Evolutionary conservation across 306 rosid species (phyloP), one percentile per base, ranked within the genome.

Genomic region (Cyamopsis tetragonoloba): DNA sequence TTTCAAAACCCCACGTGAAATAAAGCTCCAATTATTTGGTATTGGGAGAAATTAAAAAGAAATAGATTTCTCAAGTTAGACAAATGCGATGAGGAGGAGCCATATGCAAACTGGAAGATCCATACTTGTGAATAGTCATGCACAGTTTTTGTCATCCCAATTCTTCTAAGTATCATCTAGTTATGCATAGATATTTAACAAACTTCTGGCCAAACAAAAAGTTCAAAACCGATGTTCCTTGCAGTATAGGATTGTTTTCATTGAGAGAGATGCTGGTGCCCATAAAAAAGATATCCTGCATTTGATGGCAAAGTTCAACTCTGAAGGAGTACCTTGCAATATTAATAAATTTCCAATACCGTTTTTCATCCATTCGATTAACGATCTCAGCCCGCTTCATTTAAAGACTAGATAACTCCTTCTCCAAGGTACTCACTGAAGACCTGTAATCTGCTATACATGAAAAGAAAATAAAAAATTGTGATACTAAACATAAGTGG

Each of bases 351-450:
- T 49, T 44, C 38, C 55, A 56, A 73, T 84, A 89, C 91, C 86
- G 79, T 66, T 75, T 81, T 30, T 54, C 82, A 7, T 71, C 61
- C 72, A 83, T 81, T 72, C 84, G 27, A 60, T 67, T 46, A 38
- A 68, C 68, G 6, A 62, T 77, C 68, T 69, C 72, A 2, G 78
- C 84, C 34, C 66, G 82, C 70, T 70, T 84, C 63, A 64, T 48
- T 63, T 70, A 62, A 32, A 79, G 75, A 67, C 32, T 13, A 60
- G 72, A 27, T 28, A 89, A 57, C 72, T 86, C 82, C 77, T 82
- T 63, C 84, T 82, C 92, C 88, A 86, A 48, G 38, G 44, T 56
- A 47, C 72, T 79, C 5, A 82, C 69, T 2, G 91, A 89, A 41
- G 69, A 77, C 73, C 66, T 81, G 14, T 80, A 75, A 55, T 80